Conservation (phyloP, 257 asterid species). For the Solanum habrochaites region DNA sequence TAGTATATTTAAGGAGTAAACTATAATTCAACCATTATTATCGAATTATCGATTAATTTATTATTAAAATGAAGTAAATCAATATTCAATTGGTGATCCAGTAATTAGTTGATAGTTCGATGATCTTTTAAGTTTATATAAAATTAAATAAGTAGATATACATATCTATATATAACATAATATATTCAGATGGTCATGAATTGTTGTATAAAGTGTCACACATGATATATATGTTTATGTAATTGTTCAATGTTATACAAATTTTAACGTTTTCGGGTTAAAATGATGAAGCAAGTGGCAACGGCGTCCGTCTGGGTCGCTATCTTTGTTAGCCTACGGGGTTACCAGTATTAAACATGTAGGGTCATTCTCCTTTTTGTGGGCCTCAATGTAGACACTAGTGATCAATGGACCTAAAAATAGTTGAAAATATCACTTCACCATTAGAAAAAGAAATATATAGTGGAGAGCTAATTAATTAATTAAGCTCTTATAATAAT, state of each 20-base stretch:
- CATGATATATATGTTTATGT: too few species aligned
- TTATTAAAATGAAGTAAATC: background rate
- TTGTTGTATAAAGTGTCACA: background rate
- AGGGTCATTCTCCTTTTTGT: conserved; percentile 23
- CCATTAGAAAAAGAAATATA: background rate
- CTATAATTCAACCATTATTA: background rate
- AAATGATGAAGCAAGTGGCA: background rate
- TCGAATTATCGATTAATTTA: background rate
- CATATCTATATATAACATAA: too few species aligned
- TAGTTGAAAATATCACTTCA: background rate
- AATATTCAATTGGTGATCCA: background rate
- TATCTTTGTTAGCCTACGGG: conserved; percentile 42
- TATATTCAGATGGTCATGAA: too few species aligned
- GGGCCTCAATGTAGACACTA: conserved; percentile 2
- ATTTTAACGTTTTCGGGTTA: background rate
- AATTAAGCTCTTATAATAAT: background rate
- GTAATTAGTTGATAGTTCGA: background rate
- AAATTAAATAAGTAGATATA: too few species aligned
- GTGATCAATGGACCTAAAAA: background rate
- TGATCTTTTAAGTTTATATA: too few species aligned
- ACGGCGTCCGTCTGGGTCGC: conserved; percentile 14
- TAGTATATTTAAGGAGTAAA: background rate
- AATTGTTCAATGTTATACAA: background rate
- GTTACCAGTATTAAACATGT: conserved; percentile 38
- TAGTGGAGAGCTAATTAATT: background rate